Evolutionary conservation across 805 yeast genomes (phyloP).

Genomic region (Torulaspora delbrueckii): DNA sequence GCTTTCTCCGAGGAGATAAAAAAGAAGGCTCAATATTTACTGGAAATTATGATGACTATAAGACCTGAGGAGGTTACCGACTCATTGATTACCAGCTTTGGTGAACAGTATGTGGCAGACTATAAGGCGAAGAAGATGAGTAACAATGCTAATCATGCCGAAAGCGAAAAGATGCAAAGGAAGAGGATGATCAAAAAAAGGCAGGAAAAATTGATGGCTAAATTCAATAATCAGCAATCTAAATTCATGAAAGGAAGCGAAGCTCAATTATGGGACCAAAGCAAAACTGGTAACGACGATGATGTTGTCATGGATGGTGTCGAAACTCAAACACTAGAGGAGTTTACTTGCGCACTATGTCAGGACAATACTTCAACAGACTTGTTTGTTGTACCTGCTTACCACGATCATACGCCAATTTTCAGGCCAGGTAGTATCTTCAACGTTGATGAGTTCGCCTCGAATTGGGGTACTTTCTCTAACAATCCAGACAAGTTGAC

Average conservation of each 20-base stretch:
- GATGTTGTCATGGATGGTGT: conserved; percentile 39
- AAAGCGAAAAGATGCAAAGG: conserved; percentile 51
- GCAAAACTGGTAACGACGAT: conserved; percentile 37
- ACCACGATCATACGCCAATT: conserved; percentile 42
- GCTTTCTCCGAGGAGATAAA: conserved; percentile 44
- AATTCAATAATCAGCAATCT: conserved; percentile 67
- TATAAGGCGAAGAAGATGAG: conserved; percentile 47
- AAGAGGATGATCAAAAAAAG: conserved; percentile 57
- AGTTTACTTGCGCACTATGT: conserved; percentile 52
- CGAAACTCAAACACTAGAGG: conserved; percentile 27
- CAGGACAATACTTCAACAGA: conserved; percentile 49
- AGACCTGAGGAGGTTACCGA: conserved; percentile 46
- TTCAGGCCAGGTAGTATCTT: conserved; percentile 41
- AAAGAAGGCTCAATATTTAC: conserved; percentile 52
- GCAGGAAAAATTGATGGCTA: conserved; percentile 55
- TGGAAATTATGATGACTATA: conserved; percentile 47
- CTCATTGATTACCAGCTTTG: conserved; percentile 52
- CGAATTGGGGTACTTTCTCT: conserved; percentile 30
- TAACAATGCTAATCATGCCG: conserved; percentile 38
- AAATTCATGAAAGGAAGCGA: conserved; percentile 59
- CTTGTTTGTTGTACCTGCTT: conserved; percentile 56
- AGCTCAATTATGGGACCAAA: conserved; percentile 26
- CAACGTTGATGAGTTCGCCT: conserved; percentile 28
- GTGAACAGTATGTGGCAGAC: conserved; percentile 46
- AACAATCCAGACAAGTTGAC: conserved; percentile 24